Conservation (phyloP, 2,329 filamentous ascomycete species). For the Hymenoscyphus linearis region DNA sequence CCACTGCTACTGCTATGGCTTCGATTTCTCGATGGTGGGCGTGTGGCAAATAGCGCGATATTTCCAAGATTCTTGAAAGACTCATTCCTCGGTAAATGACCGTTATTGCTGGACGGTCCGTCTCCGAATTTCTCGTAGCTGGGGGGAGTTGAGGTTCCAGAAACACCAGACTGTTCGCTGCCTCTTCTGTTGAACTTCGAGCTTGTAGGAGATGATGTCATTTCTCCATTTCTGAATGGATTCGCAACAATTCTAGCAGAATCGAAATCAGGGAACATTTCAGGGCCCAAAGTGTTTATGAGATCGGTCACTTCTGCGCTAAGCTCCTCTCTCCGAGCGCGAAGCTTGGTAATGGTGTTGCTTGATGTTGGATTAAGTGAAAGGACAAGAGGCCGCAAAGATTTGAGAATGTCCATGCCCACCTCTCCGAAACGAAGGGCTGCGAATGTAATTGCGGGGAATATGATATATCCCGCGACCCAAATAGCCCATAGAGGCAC, state of each 20-base stretch:
- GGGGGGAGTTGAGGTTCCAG: constrained; percentile 26
- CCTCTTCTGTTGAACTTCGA: constrained; percentile 36
- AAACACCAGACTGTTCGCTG: constrained; percentile 43
- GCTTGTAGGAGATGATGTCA: constrained; percentile 24
- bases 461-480: constrained; percentile 69
- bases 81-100: constrained; percentile 70
- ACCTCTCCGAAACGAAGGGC: constrained; percentile 92
- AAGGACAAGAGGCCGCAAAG: constrained; percentile 77
- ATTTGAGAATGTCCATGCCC: constrained; percentile 99
- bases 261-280: constrained; percentile 96
- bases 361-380: constrained; percentile 79
- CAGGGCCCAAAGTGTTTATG: constrained; percentile 91
- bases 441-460: constrained; percentile 85
- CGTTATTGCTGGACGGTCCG: constrained; percentile 29
- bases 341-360: constrained; percentile 77
- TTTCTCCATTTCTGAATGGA: constrained; percentile 34
- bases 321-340: constrained; percentile 65
- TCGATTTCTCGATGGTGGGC: constrained; percentile 71
- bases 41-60: constrained; percentile 85
- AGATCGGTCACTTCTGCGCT: constrained; percentile 80
- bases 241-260: constrained; percentile 63
- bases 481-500: constrained; percentile 76
- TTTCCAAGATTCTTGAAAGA: constrained; percentile 86
- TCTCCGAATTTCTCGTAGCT: constrained; percentile 24
- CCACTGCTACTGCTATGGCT: constrained; percentile 65